Conservation (phyloP, 805 yeast species). For the Yarrowia porcina region DNA sequence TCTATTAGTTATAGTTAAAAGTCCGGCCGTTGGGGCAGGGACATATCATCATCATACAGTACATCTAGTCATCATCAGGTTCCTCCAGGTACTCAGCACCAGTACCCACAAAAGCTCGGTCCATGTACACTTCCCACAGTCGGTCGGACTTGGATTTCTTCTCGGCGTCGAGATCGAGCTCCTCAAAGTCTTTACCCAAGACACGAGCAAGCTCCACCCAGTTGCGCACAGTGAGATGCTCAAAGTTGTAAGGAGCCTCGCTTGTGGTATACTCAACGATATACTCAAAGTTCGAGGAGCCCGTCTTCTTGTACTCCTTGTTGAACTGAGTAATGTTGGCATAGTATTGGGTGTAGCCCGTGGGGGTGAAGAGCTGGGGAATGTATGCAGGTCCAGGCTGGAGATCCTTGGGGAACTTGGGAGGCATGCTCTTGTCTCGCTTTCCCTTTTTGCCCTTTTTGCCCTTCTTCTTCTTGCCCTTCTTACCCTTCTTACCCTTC, state of each 20-base stretch:
- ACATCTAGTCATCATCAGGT: slow-evolving; percentile 1
- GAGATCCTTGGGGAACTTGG: slow-evolving; percentile 52
- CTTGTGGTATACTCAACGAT: slow-evolving; percentile 69
- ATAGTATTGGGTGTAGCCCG: slow-evolving; percentile 67
- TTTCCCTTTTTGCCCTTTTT: slow-evolving; percentile 28
- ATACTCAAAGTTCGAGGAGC: slow-evolving; percentile 48
- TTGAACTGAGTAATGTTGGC: slow-evolving; percentile 58
- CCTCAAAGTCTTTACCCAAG: slow-evolving; percentile 21
- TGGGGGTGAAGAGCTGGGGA: slow-evolving; percentile 70
- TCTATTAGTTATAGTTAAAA: neutral
- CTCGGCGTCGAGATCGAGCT: slow-evolving; percentile 26
- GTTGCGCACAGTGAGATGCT: slow-evolving; percentile 54
- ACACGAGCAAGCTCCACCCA: slow-evolving; percentile 52
- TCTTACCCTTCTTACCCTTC: slow-evolving; percentile 4
- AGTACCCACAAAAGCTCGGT: slow-evolving; percentile 60
- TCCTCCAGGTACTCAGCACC: slow-evolving; percentile 49
- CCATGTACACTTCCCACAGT: slow-evolving; percentile 47
- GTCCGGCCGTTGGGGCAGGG: neutral
- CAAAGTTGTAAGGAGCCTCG: slow-evolving; percentile 53
- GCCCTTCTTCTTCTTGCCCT: slow-evolving; percentile 5
- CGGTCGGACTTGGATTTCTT: slow-evolving; percentile 24
- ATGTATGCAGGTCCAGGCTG: slow-evolving; percentile 74
- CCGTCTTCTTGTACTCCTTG: slow-evolving; percentile 37
- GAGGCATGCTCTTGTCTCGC: slow-evolving; percentile 59
- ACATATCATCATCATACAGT: neutral